phyloP scores from a whole-genome alignment of 345 rosid genomes.

The Camelina sativa region DNA sequence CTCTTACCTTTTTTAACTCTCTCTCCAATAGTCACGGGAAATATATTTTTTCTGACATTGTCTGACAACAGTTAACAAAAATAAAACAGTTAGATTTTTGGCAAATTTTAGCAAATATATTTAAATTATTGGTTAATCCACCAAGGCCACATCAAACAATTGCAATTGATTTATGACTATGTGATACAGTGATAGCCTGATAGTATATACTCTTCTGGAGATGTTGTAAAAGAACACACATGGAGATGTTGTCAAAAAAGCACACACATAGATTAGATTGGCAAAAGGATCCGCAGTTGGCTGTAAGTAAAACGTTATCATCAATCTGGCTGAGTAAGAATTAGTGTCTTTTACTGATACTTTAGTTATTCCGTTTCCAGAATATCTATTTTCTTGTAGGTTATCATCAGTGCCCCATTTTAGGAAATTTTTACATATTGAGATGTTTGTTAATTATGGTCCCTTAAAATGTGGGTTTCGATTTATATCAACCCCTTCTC shows the following conservation, averaged over 20 bases:
- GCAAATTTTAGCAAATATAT: not conserved
- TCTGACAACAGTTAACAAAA: constrained; percentile 11
- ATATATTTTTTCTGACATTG: constrained; percentile 30
- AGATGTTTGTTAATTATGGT: not conserved
- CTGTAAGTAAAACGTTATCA: not conserved
- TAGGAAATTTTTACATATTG: not conserved
- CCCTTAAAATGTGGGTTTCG: not conserved
- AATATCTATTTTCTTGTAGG: not conserved
- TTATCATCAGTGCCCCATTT: not conserved
- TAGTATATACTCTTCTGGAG: not conserved
- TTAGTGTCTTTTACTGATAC: not conserved
- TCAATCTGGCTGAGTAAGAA: not conserved
- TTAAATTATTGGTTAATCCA: not conserved
- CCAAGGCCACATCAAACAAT: not conserved
- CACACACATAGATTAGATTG: not conserved
- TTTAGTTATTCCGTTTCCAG: not conserved
- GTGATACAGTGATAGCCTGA: no score
- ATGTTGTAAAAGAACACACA: not conserved
- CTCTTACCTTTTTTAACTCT: constrained; percentile 21
- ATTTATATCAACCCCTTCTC: not conserved
- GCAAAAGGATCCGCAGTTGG: not conserved
- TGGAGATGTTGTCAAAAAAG: no score
- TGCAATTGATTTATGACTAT: not conserved
- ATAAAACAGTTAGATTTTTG: not conserved
- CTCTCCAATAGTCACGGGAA: constrained; percentile 42